Conservation (phyloP, 139 green algal genomes). For the Limnomonas spitsbergensis region DNA sequence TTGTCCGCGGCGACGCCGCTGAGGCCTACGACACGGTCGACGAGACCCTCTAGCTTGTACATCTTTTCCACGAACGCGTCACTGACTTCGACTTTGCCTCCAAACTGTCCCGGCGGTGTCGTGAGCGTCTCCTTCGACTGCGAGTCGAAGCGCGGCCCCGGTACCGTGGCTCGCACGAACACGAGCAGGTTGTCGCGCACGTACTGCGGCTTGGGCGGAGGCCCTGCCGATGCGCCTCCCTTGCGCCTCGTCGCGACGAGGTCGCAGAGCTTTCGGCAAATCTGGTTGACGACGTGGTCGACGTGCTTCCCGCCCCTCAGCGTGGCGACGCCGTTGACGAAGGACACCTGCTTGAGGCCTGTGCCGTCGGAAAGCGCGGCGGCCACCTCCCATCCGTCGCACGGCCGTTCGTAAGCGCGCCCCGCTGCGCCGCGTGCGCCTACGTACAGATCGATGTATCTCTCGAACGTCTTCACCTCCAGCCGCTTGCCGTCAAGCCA, state of each 20-base stretch:
- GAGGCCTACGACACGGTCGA: constrained; percentile 44
- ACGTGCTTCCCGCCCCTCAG: constrained; percentile 61
- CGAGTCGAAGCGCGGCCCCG: constrained; percentile 64
- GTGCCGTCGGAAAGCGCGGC: not conserved
- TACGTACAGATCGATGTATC: constrained; percentile 63
- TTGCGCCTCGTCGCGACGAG: constrained; percentile 14
- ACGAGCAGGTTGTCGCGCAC: constrained; percentile 62
- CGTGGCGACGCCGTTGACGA: constrained; percentile 64
- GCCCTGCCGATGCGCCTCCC: not conserved
- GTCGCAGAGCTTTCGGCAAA: not conserved
- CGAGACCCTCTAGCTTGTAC: constrained; percentile 24
- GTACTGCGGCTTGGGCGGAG: constrained; percentile 21
- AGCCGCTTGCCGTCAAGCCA: constrained; percentile 25
- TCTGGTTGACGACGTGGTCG: constrained; percentile 44
- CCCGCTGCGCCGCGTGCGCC: not conserved
- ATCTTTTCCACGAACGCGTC: constrained; percentile 54
- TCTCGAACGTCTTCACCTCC: constrained; percentile 49
- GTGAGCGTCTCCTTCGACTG: constrained; percentile 62
- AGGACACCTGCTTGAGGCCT: constrained; percentile 50
- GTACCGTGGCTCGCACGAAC: constrained; percentile 58
- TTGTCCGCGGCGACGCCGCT: constrained; percentile 41
- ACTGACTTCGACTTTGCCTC: constrained; percentile 35
- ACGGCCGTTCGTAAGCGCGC: not conserved
- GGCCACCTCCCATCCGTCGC: constrained; percentile 45
- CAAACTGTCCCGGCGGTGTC: constrained; percentile 42